A percentile compares a stretch with the other conserved stretches of the same genome.
Evolutionary conservation across 2,329 filamentous ascomycete genomes (phyloP).

Genomic region (Fusarium tjaetaba): DNA sequence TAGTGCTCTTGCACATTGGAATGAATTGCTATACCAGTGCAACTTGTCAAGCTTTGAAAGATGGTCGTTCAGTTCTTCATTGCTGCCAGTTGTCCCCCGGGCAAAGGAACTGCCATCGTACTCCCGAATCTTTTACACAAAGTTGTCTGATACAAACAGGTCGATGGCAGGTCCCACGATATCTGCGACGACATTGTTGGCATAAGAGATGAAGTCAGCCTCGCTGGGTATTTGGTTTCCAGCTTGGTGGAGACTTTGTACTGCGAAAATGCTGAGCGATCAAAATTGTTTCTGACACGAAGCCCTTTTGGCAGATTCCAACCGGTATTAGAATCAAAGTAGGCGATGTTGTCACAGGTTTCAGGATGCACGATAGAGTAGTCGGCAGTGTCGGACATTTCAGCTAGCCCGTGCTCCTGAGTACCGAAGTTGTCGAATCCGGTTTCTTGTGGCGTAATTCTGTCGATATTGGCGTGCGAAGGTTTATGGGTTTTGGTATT

Average conservation of each 20-base stretch:
- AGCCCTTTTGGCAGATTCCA: not conserved
- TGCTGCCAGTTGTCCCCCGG: not conserved
- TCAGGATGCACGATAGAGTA: not conserved
- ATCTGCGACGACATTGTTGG: not conserved
- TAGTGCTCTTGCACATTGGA: no score
- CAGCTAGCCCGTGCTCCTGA: no score
- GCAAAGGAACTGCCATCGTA: not conserved
- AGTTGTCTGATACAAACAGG: not conserved
- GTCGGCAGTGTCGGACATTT: not conserved
- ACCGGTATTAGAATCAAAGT: no score
- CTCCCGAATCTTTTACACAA: fast-evolving
- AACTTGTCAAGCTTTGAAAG: not conserved
- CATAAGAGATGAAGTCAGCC: not conserved
- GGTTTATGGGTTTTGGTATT: fast-evolving
- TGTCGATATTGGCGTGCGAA: not conserved
- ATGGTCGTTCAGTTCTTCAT: not conserved
- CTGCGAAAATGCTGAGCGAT: fast-evolving
- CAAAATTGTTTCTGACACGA: not conserved
- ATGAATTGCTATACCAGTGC: no score
- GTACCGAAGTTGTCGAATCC: not conserved
- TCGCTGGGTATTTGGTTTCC: fast-evolving
- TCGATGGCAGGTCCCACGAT: not conserved
- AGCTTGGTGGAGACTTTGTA: not conserved
- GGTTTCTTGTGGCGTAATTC: fast-evolving
- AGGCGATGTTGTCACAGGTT: not conserved